phyloP scores from a whole-genome alignment of 2,329 filamentous ascomycete genomes.

The Penicillium sp. region DNA sequence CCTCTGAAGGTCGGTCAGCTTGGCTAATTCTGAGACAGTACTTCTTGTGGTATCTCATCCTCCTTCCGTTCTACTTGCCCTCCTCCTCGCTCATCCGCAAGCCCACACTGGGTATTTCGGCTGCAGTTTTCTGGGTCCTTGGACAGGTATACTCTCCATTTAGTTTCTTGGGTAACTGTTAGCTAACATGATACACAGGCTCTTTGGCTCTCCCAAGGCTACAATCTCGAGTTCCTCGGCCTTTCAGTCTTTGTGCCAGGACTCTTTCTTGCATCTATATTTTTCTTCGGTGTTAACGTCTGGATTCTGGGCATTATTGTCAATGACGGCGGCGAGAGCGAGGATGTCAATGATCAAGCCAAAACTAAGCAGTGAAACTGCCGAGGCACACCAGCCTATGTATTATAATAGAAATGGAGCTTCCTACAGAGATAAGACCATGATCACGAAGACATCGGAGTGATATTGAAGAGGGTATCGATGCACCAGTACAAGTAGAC shows the following conservation, averaged over 20 bases:
- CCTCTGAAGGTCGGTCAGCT: neutral
- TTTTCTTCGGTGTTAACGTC: slow-evolving; percentile 80
- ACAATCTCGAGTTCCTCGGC: slow-evolving; percentile 72
- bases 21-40: slow-evolving; percentile 56
- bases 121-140: slow-evolving; percentile 67
- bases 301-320: slow-evolving; percentile 83
- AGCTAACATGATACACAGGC: slow-evolving; percentile 38
- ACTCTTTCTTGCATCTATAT: slow-evolving; percentile 68
- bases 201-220: slow-evolving; percentile 71
- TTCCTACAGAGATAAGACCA: neutral
- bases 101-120: slow-evolving; percentile 59
- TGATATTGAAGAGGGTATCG: slow-evolving; percentile 13
- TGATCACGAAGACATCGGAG: neutral
- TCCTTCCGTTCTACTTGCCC: slow-evolving; percentile 86
- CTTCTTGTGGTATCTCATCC: slow-evolving; percentile 96
- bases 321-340: slow-evolving; percentile 50
- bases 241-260: slow-evolving; percentile 79
- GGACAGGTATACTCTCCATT: slow-evolving; percentile 54
- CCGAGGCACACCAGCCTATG: neutral
- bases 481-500: slow-evolving; percentile 8
- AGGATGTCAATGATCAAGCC: neutral
- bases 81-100: slow-evolving; percentile 64
- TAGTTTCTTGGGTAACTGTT: neutral
- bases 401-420: neutral
- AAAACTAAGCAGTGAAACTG: neutral